A percentile compares a stretch with the other conserved stretches of the same genome.
Conservation (phyloP, 2,329 filamentous ascomycete genomes). For the Karstenula rhodostoma region DNA sequence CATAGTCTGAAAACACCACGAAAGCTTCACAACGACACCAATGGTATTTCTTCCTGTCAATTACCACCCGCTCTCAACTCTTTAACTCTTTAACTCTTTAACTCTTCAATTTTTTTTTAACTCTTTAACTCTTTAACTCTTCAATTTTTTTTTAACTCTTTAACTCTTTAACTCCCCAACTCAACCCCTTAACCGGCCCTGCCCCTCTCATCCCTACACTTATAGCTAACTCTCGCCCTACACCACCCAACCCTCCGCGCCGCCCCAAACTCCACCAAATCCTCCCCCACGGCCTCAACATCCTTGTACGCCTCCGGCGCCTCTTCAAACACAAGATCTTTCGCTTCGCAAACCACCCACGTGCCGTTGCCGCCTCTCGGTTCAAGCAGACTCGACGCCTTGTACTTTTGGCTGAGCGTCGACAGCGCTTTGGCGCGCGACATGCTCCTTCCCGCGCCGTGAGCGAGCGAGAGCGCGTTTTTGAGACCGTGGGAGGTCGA, state of each 20-base stretch:
- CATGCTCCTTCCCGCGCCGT: conserved; percentile 50
- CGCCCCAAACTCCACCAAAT: conserved; percentile 44
- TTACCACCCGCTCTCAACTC: background rate
- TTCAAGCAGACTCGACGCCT: conserved; percentile 38
- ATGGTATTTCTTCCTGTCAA: background rate
- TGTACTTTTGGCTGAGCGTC: conserved; percentile 45
- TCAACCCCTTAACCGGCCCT: too few relatives aligned
- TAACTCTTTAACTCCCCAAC: background rate
- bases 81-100: too few relatives aligned
- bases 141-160: too few relatives aligned
- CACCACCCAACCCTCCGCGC: conserved; percentile 45
- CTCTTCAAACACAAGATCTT: conserved; percentile 50
- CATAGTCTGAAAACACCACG: too few relatives aligned
- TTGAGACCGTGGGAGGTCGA: conserved; percentile 36
- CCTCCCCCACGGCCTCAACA: conserved; percentile 46
- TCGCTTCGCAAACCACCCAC: conserved; percentile 51
- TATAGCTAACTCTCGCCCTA: conserved; percentile 48
- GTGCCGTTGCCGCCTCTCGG: conserved; percentile 33
- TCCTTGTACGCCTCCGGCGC: conserved; percentile 51
- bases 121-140: background rate
- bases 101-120: too few relatives aligned
- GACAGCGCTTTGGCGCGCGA: conserved; percentile 47
- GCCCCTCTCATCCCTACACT: conserved; percentile 45
- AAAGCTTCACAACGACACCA: background rate
- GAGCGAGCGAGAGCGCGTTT: conserved; percentile 49